Evolutionary conservation across 1,284 basidiomycete genomes (phyloP).

Genomic region (Phylloporus sp.): DNA sequence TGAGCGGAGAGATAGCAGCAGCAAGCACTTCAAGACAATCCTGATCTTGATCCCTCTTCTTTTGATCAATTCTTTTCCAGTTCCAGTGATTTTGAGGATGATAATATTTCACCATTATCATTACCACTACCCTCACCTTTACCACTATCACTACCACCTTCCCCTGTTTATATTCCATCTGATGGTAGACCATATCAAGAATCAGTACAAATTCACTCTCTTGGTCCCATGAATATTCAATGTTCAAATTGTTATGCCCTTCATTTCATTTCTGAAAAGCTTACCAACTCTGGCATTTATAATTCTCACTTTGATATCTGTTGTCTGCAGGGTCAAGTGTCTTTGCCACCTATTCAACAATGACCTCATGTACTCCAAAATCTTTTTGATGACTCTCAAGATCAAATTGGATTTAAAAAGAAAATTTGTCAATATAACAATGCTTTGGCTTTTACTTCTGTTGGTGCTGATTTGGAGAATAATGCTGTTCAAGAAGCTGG

Average conservation of each 20-base stretch:
- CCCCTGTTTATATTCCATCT: neutral
- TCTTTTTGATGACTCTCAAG: conserved; percentile 23
- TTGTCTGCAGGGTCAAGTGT: conserved; percentile 32
- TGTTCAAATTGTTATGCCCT: conserved; percentile 28
- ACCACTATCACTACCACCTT: neutral
- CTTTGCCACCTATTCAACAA: conserved; percentile 20
- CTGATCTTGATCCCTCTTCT: neutral
- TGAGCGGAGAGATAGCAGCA: neutral
- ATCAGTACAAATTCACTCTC: neutral
- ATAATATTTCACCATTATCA: neutral
- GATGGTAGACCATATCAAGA: conserved; percentile 10
- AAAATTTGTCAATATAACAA: conserved; percentile 44
- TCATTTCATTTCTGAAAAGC: conserved; percentile 27
- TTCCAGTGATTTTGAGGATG: neutral
- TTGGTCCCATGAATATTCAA: conserved; percentile 26
- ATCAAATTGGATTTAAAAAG: conserved; percentile 23
- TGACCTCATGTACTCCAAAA: conserved; percentile 18
- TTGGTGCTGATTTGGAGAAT: conserved; percentile 38
- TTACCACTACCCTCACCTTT: neutral
- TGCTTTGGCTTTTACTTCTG: conserved; percentile 46
- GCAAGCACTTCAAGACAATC: neutral
- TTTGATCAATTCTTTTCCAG: too few species aligned
- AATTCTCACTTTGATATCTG: conserved; percentile 30
- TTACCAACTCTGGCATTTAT: neutral
- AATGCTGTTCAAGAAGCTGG: conserved; percentile 28